These are phyloP conservation scores for Gamsiella multidivaricata DNA, from an alignment of 192 early-diverging fungal species.

Conservation along the genomic window DNA sequence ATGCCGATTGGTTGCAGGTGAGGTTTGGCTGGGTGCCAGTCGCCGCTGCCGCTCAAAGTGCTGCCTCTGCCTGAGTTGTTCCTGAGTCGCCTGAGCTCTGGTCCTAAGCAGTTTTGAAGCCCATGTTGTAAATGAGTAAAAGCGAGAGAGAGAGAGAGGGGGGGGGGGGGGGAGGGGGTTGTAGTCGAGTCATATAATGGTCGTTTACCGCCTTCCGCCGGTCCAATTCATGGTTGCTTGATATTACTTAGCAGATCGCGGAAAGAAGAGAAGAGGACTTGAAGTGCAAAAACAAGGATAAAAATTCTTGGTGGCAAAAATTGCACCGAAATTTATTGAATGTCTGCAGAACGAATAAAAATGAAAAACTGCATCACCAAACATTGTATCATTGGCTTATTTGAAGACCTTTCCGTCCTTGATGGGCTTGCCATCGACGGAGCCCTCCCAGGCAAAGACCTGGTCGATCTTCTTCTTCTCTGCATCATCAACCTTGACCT, in stretches of 20 bases:
- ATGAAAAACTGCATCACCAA: no score
- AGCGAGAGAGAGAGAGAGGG: no score
- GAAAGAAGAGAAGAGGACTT: not conserved
- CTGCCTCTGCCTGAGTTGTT: not conserved
- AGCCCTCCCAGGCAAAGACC: slow-evolving; percentile 89
- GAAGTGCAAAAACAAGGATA: not conserved
- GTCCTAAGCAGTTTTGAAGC: not conserved
- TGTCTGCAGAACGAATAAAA: no score
- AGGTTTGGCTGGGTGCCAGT: not conserved
- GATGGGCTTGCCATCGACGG: slow-evolving; percentile 72
- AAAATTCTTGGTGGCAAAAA: not conserved
- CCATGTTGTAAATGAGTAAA: no score
- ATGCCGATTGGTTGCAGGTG: not conserved
- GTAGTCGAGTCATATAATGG: not conserved
- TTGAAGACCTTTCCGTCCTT: slow-evolving; percentile 90
- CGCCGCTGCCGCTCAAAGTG: slow-evolving; percentile 9
- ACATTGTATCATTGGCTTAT: no score
- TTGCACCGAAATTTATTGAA: not conserved
- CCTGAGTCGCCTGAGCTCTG: not conserved
- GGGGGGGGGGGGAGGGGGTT: no score
- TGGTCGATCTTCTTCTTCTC: slow-evolving; percentile 63
- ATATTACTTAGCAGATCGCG: not conserved
- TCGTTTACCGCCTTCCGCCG: not conserved
- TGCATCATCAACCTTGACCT: slow-evolving; percentile 74
- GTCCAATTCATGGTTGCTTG: slow-evolving; percentile 20